Evolutionary conservation across 306 rosid genomes (phyloP).

Genomic region (Sicyos edulis): DNA sequence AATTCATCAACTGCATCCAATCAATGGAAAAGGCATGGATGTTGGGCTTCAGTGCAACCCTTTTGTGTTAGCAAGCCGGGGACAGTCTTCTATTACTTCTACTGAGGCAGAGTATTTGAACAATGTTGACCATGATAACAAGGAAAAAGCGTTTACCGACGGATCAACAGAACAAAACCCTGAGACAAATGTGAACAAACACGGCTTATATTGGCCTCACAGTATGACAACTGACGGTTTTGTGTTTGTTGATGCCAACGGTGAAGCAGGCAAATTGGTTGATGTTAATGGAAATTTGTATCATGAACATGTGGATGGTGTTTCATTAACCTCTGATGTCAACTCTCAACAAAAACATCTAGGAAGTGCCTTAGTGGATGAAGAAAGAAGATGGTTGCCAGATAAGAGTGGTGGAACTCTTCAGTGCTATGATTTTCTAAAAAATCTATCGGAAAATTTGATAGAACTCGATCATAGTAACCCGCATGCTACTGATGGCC

Average conservation of each 20-base stretch:
- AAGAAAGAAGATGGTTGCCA: constrained; percentile 34
- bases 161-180: constrained; percentile 27
- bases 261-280: constrained; percentile 30
- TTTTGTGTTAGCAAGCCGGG: constrained; percentile 36
- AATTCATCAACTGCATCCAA: constrained; percentile 24
- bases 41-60: constrained; percentile 40
- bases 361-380: constrained; percentile 27
- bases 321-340: constrained; percentile 21
- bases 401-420: constrained; percentile 30
- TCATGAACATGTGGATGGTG: constrained; percentile 33
- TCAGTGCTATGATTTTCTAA: constrained; percentile 29
- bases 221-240: constrained; percentile 30
- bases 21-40: constrained; percentile 22
- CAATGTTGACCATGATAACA: constrained; percentile 18
- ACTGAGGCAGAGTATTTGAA: constrained; percentile 25
- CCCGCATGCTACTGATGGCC: constrained; percentile 31
- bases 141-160: constrained; percentile 25
- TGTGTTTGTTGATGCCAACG: constrained; percentile 35
- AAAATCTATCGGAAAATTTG: constrained; percentile 36
- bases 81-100: constrained; percentile 34
- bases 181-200: constrained; percentile 25
- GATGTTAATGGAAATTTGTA: constrained; percentile 25
- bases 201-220: constrained; percentile 26
- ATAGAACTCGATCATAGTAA: constrained; percentile 31
- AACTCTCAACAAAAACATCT: constrained; percentile 27